phyloP scores from a whole-genome alignment of 306 rosid genomes.

The Calophaca sinica region DNA sequence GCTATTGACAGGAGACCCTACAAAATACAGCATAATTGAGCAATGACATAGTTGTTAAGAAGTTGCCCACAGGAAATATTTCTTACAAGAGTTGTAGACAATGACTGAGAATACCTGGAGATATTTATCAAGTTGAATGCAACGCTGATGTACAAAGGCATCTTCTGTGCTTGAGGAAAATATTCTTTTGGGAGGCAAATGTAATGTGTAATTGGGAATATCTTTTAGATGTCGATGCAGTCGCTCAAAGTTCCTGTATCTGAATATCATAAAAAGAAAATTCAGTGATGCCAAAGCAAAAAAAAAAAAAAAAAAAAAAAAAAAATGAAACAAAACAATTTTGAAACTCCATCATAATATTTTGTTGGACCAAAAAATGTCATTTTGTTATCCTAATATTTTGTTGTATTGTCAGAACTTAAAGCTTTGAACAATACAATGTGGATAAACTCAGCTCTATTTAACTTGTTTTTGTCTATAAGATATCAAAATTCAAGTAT shows the following conservation, averaged over 20 bases:
- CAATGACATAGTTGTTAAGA: slow-evolving; percentile 23
- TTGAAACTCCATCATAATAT: slow-evolving; percentile 33
- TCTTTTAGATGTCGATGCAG: slow-evolving; percentile 92
- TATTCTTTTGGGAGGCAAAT: slow-evolving; percentile 97
- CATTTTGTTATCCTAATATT: slow-evolving; percentile 1
- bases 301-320: slow-evolving; percentile 30
- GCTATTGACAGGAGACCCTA: slow-evolving; percentile 94
- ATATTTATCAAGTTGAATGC: slow-evolving; percentile 92
- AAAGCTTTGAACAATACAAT: not conserved
- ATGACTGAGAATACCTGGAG: slow-evolving; percentile 67
- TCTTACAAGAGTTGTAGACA: slow-evolving; percentile 34
- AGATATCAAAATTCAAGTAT: slow-evolving; percentile 26
- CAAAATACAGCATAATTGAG: slow-evolving; percentile 44
- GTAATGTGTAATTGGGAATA: slow-evolving; percentile 86
- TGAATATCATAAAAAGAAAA: slow-evolving; percentile 47
- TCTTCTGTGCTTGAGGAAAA: slow-evolving; percentile 99
- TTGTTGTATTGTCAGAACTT: slow-evolving; percentile 17
- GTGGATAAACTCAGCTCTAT: not conserved
- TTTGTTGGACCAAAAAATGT: not conserved
- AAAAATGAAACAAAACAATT: slow-evolving; percentile 21
- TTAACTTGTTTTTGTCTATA: not conserved
- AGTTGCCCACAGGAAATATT: slow-evolving; percentile 17
- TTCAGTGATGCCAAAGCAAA: slow-evolving; percentile 27
- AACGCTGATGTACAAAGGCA: slow-evolving; percentile 93
- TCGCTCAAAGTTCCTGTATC: slow-evolving; percentile 97